Evolutionary conservation across 352 stramenopile genomes (phyloP), one percentile per base, ranked within the genome.

Genomic region (Pythium pectinolyticum): DNA sequence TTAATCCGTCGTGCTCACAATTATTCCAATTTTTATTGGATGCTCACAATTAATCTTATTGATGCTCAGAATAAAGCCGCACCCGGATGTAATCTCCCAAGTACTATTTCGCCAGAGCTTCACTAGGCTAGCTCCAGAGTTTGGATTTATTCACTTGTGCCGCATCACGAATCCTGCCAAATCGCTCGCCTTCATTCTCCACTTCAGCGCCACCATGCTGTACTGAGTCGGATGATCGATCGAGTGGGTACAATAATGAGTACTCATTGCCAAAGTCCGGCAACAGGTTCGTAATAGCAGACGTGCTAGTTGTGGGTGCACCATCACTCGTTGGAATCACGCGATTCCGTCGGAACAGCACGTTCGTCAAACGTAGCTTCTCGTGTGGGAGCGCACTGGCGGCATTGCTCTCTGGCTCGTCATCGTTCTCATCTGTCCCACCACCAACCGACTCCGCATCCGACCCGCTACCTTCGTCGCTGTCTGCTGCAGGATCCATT

Each of bases 101-200:
- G n/a, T n/a, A n/a, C n/a, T n/a, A n/a, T n/a, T n/a, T n/a, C n/a
- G n/a, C n/a, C n/a, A n/a, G n/a, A n/a, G n/a, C n/a, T n/a, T n/a
- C n/a, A n/a, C n/a, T n/a, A n/a, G n/a, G n/a, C 24, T 47, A 78
- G n/a, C 19, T 68, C 73, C 73, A 81, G 2, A 78, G 52, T 34
- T 81, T 81, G 17, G 73, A 81, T 22, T 67, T 65, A 47, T 81
- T 81, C 11, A 76, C 72, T 49, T 81, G 59, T 8, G 73, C 73
- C 1, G 70, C 73, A 15, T 46, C 50, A 7, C 65, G 46, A 14
- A 80, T 63, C 2, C 52, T 49, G 15, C 65, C 62, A 24, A 48
- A 65, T 10, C 20, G 9, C 8, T 43, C 19, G 11, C 8, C 15
- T 27, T 25, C 49, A 14, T 12, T 30, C 2, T 30, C 3, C 24